Evolutionary conservation across 352 stramenopile genomes (phyloP), one percentile per base, ranked within the genome.

Genomic region (Globisporangium lucens): DNA sequence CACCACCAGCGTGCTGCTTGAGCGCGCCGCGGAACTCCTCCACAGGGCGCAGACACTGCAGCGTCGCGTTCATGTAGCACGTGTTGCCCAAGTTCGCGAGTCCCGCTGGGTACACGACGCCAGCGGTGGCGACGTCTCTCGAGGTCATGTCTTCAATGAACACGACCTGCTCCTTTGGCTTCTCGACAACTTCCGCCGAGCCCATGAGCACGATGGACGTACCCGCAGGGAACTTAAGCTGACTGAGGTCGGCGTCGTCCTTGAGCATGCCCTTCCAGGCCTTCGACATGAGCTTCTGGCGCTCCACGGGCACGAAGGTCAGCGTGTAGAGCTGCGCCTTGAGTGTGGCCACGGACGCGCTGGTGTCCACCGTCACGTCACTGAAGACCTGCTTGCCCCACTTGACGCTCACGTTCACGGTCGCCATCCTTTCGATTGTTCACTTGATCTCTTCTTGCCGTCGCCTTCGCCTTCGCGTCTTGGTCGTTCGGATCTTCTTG

Each of bases 21-120:
- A 98, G 79, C 41, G 88, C 86, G 12, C 87, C 68, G 30, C 95
- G 90, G 33, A 99, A 83, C 66, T 98, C 90, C 24, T 84, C 90
- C 46, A 98, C 85, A 1, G 88, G 85, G 6, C 94, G 91, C 24
- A 99, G 78, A 74, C 95, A 98, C 75, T 94, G 86, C 53, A 99
- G 75, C 35, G 97, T 98, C 27, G 91, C 93, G 74, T 99, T 99
- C 80, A 99, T 94, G 79, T 94, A 96, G 72, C 88, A 96, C 59
- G 88, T 96, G 70, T 96, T 93, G 73, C 96, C 96, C 24, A 99
- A 73, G 70, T 99, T 99, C 58, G 92, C 79, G 29, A 99, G 82
- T 0, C 96, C 96, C 6, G 93, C 93, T 2, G 97, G 97, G 61
- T 97, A 92, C 2, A 93, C 72, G 6, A 86, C 91, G n/a, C 91